These are phyloP conservation scores for Pseudohyphozyma bogoriensis DNA, from an alignment of 768 basidiomycete species.

Conservation along the genomic window DNA sequence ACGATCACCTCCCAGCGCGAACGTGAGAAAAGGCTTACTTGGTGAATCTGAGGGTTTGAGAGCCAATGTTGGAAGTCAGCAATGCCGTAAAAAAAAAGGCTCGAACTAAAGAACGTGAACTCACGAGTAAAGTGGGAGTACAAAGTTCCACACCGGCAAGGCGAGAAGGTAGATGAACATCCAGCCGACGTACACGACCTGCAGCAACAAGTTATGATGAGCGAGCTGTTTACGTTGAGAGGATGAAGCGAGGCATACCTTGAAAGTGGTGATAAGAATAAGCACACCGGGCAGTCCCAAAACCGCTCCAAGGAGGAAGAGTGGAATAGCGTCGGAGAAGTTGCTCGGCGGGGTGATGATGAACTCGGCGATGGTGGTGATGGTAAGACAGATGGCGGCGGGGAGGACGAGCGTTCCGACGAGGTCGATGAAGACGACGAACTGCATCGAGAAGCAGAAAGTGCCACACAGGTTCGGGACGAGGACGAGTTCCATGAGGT, in stretches of 20 bases:
- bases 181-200: slow-evolving; percentile 94
- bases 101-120: too few relatives aligned
- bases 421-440: slow-evolving; percentile 95
- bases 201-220: too few relatives aligned
- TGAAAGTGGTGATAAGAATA: slow-evolving; percentile 86
- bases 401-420: slow-evolving; percentile 85
- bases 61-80: slow-evolving; percentile 15
- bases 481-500: slow-evolving; percentile 95
- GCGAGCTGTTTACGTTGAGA: too few relatives aligned
- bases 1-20: too few relatives aligned
- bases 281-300: slow-evolving; percentile 86
- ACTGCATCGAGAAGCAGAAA: slow-evolving; percentile 99
- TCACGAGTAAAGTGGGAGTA: slow-evolving; percentile 44
- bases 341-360: slow-evolving; percentile 65
- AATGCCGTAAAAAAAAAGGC: background rate
- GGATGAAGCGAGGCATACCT: too few relatives aligned
- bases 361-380: slow-evolving; percentile 64
- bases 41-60: slow-evolving; percentile 70
- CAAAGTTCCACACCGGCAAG: slow-evolving; percentile 90
- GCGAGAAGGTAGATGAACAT: slow-evolving; percentile 90
- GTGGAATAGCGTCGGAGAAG: slow-evolving; percentile 88
- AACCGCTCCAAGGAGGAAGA: slow-evolving; percentile 77
- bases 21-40: slow-evolving; percentile 46
- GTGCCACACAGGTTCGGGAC: slow-evolving; percentile 96
- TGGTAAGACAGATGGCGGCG: slow-evolving; percentile 83